These are phyloP conservation scores for Yamadazyma philogaea DNA, from an alignment of 805 yeast genomes.

Conservation along the genomic window DNA sequence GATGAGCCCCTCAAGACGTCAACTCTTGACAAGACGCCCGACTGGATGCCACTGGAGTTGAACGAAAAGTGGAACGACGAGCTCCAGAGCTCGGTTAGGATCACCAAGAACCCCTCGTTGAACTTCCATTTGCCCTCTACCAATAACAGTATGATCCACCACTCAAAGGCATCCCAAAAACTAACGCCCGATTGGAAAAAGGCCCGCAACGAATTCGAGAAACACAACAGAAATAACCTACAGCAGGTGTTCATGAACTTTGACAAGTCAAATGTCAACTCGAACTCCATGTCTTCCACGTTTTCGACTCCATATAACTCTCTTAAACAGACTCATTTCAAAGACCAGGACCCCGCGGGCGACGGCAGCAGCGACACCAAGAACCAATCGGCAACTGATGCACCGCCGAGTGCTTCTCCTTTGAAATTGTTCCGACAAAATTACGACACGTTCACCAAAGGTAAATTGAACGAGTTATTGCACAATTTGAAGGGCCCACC, in stretches of 20 bases:
- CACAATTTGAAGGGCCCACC: conserved; percentile 12
- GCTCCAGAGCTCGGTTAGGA: conserved; percentile 21
- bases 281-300: conserved; percentile 30
- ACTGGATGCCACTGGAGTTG: conserved; percentile 43
- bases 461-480: conserved; percentile 24
- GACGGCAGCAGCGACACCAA: neutral
- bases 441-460: conserved; percentile 42
- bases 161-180: conserved; percentile 10
- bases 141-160: conserved; percentile 12
- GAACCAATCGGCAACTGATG: neutral
- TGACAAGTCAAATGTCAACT: conserved; percentile 17
- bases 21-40: conserved; percentile 31
- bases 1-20: conserved; percentile 21
- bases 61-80: conserved; percentile 30
- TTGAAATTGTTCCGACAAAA: conserved; percentile 37
- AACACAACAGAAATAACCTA: conserved; percentile 22
- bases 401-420: conserved; percentile 19
- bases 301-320: conserved; percentile 38
- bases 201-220: conserved; percentile 27
- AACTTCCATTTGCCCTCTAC: conserved; percentile 10
- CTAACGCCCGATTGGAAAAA: conserved; percentile 37
- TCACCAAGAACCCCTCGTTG: conserved; percentile 17
- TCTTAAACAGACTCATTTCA: conserved; percentile 11
- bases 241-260: conserved; percentile 29
- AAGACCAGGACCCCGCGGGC: conserved; percentile 13